These are phyloP conservation scores for Ascochyta koolunga DNA, from an alignment of 2,329 filamentous ascomycete genomes.

Conservation along the genomic window DNA sequence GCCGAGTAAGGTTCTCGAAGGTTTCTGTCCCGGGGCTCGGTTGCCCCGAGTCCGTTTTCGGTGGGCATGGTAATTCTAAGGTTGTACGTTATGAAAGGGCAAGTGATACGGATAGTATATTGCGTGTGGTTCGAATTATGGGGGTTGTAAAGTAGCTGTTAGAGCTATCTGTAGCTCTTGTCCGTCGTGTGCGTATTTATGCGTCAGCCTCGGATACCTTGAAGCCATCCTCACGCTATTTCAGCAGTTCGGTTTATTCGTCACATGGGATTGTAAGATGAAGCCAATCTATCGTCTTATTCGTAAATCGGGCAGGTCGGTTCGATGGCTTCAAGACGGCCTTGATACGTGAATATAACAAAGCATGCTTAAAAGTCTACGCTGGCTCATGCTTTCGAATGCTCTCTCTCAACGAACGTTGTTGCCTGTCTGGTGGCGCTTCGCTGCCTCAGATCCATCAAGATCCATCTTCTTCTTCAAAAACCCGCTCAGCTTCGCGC, in stretches of 20 bases:
- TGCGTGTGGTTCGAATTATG: no score
- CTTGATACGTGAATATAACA: not conserved
- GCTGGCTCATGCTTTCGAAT: not conserved
- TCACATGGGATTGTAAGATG: not conserved
- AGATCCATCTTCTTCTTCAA: slow-evolving; percentile 44
- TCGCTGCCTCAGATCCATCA: slow-evolving; percentile 2
- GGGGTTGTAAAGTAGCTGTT: no score
- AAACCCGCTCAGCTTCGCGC: slow-evolving; percentile 36
- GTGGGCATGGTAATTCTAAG: no score
- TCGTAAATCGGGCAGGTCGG: not conserved
- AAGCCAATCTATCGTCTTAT: not conserved
- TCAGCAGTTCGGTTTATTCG: not conserved
- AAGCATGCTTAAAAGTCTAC: not conserved
- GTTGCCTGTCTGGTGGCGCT: not conserved
- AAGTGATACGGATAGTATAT: no score
- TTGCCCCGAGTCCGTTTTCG: no score
- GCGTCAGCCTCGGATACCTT: no score
- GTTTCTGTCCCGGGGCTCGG: no score
- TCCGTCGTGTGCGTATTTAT: no score
- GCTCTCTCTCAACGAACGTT: not conserved
- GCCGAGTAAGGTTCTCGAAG: no score
- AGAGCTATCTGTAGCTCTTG: no score
- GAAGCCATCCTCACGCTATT: not conserved
- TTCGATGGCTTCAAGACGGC: not conserved
- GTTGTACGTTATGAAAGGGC: no score